A percentile compares a stretch with the other conserved stretches of the same genome.
phyloP scores from a whole-genome alignment of 176 grass and related monocot species.

The Pontederia crassipes region DNA sequence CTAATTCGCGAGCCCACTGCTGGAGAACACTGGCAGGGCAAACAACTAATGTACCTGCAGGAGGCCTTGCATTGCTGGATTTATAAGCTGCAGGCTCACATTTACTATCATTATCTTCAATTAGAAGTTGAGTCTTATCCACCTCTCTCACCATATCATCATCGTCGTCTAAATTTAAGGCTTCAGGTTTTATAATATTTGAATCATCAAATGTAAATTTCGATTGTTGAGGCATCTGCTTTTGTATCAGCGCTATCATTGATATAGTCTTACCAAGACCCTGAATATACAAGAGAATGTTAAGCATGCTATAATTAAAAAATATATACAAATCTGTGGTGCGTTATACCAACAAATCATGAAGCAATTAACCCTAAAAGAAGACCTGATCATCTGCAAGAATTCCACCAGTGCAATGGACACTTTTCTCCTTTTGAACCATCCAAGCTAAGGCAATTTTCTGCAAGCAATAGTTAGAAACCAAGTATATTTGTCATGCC shows the following conservation, averaged over 20 bases:
- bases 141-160: slow-evolving; percentile 34
- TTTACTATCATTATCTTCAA: slow-evolving; percentile 25
- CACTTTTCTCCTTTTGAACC: slow-evolving; percentile 90
- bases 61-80: slow-evolving; percentile 44
- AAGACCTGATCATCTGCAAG: slow-evolving; percentile 99
- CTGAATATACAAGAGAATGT: slow-evolving; percentile 37
- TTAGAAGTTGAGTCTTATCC: slow-evolving; percentile 19
- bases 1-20: slow-evolving; percentile 81
- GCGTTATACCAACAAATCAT: neutral
- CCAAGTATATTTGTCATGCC: slow-evolving; percentile 9
- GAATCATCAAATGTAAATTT: slow-evolving; percentile 69
- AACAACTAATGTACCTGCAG: slow-evolving; percentile 90
- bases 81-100: slow-evolving; percentile 27
- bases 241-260: slow-evolving; percentile 90
- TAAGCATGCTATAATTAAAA: neutral
- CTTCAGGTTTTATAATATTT: slow-evolving; percentile 61
- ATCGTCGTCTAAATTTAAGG: slow-evolving; percentile 83
- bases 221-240: slow-evolving; percentile 69
- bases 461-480: slow-evolving; percentile 37
- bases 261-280: slow-evolving; percentile 97
- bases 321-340: too few relatives aligned
- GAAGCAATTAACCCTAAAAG: neutral
- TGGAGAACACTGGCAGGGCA: slow-evolving; percentile 91
- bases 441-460: slow-evolving; percentile 99
- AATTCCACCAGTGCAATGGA: slow-evolving; percentile 87